phyloP scores from a whole-genome alignment of 2,329 filamentous ascomycete species.

The Pseudogymnoascus sp. region DNA sequence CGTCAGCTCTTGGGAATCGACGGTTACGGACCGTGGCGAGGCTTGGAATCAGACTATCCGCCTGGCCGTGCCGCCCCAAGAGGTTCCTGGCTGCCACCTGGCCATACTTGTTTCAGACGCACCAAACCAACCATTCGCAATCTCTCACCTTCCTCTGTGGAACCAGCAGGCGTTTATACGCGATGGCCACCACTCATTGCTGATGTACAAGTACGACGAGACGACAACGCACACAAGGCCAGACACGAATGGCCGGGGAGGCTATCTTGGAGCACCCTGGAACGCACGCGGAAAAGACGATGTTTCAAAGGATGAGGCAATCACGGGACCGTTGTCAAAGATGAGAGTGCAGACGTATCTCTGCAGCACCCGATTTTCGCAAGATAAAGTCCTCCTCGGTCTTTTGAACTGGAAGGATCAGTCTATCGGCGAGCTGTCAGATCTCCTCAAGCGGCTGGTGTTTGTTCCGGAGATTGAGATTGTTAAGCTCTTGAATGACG shows the following conservation, averaged over 20 bases:
- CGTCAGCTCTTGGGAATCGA: conserved; percentile 81
- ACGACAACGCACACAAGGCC: conserved; percentile 62
- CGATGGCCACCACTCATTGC: conserved; percentile 71
- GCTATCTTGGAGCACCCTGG: conserved; percentile 81
- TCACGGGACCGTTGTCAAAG: conserved; percentile 72
- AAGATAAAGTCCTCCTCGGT: conserved; percentile 77
- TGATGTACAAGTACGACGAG: conserved; percentile 89
- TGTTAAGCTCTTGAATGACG: conserved; percentile 82
- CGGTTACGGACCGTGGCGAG: conserved; percentile 67
- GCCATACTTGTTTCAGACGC: conserved; percentile 85
- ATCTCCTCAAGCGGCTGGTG: conserved; percentile 70
- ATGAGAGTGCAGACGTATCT: conserved; percentile 75
- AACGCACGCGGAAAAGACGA: conserved; percentile 57
- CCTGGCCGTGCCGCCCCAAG: conserved; percentile 65
- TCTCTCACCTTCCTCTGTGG: conserved; percentile 92
- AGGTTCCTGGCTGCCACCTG: conserved; percentile 75
- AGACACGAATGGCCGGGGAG: conserved; percentile 62
- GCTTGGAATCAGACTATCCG: conserved; percentile 84
- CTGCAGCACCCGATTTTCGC: conserved; percentile 90
- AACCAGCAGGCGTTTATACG: conserved; percentile 80
- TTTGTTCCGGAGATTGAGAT: conserved; percentile 97
- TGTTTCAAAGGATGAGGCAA: conserved; percentile 59
- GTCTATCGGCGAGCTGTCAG: conserved; percentile 60
- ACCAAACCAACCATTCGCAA: conserved; percentile 78
- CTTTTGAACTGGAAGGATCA: conserved; percentile 80